Percentiles rank a stretch among this genome's conserved stretches.
phyloP scores from a whole-genome alignment of 306 rosid species.

The Quercus cerris region DNA sequence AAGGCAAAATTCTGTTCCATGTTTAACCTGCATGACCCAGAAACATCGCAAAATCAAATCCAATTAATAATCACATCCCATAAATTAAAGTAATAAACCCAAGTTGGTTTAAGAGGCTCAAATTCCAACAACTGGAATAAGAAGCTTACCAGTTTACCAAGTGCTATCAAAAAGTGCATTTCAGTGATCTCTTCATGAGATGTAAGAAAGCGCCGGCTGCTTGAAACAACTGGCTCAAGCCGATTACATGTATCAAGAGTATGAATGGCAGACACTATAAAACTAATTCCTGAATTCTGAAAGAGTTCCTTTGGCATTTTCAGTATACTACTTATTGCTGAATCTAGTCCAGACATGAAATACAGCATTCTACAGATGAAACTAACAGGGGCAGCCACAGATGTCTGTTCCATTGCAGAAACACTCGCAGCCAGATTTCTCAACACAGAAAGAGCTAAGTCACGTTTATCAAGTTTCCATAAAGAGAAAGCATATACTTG shows the following conservation, averaged over 20 bases:
- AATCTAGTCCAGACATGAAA: constrained; percentile 65
- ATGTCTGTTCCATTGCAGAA: constrained; percentile 52
- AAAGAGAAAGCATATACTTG: constrained; percentile 78
- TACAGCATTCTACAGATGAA: constrained; percentile 71
- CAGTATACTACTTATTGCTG: constrained; percentile 48
- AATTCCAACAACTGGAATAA: constrained; percentile 1
- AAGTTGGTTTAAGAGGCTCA: constrained; percentile 10
- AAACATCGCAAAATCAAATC: constrained; percentile 1
- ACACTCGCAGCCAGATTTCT: constrained; percentile 52
- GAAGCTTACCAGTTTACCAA: constrained; percentile 74
- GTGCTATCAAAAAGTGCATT: constrained; percentile 78
- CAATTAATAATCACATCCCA: background rate
- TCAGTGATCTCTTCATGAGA: constrained; percentile 62
- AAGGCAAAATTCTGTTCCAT: constrained; percentile 47
- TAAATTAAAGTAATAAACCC: background rate
- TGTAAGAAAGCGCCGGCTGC: constrained; percentile 46
- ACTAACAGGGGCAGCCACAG: constrained; percentile 50
- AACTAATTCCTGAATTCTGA: constrained; percentile 66
- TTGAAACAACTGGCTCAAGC: constrained; percentile 58
- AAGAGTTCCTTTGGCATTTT: constrained; percentile 77
- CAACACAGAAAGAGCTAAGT: constrained; percentile 58
- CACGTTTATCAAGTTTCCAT: constrained; percentile 75
- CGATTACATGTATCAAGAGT: constrained; percentile 61
- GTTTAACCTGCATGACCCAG: constrained; percentile 54
- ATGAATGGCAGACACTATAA: constrained; percentile 74